phyloP scores from a whole-genome alignment of 495 filamentous ascomycete genomes.

The Bacidia rubella region DNA sequence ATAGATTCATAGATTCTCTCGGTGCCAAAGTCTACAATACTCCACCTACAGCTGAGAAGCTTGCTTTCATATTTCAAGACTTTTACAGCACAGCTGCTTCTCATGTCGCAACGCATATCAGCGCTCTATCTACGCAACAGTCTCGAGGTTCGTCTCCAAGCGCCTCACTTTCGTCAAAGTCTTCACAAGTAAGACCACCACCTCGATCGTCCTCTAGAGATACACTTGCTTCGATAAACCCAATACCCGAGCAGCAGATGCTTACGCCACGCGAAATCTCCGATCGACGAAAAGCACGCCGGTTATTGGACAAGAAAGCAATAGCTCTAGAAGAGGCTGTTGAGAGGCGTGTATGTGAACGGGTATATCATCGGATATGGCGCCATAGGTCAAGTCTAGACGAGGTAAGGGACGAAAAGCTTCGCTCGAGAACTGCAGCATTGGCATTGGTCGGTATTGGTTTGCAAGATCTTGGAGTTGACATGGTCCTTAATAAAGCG shows the following conservation, averaged over 20 bases:
- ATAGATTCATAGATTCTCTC: conserved; percentile 87
- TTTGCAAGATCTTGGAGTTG: conserved; percentile 71
- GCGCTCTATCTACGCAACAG: conserved; percentile 60
- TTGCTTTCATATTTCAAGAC: conserved; percentile 82
- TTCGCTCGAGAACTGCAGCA: conserved; percentile 88
- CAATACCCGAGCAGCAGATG: conserved; percentile 63
- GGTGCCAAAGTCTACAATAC: conserved; percentile 74
- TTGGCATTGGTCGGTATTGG: conserved; percentile 82
- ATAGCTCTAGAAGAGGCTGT: conserved; percentile 79
- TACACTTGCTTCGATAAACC: conserved; percentile 7
- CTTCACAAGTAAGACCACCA: conserved; percentile 8
- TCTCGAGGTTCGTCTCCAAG: conserved; percentile 47
- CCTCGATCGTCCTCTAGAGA: conserved; percentile 16
- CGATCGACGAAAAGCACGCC: conserved; percentile 62
- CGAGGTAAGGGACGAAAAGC: conserved; percentile 86
- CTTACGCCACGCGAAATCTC: conserved; percentile 75
- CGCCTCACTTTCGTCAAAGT: conserved; percentile 35
- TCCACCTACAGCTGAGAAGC: conserved; percentile 69
- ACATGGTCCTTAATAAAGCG: conserved; percentile 37
- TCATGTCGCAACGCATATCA: conserved; percentile 80
- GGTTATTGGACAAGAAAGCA: conserved; percentile 61
- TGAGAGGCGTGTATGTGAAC: conserved; percentile 75
- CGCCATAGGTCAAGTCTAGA: conserved; percentile 85
- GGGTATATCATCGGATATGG: conserved; percentile 77
- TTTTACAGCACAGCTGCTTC: conserved; percentile 77